phyloP scores from a whole-genome alignment of 2,329 filamentous ascomycete genomes.

The Talaromyces amestolkiae region DNA sequence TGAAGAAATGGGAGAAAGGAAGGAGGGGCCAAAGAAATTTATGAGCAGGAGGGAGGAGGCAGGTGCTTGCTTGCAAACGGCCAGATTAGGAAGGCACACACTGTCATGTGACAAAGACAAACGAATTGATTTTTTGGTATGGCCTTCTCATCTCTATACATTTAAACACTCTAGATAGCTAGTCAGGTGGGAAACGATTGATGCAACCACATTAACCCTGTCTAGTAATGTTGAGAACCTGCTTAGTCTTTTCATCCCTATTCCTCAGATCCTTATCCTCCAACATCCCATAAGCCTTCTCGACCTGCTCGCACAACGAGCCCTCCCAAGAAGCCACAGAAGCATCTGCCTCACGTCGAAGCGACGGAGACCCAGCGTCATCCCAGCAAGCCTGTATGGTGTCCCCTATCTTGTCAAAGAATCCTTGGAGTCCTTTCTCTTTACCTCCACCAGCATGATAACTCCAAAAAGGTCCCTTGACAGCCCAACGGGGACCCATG shows the following conservation, averaged over 20 bases:
- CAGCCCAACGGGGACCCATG: slow-evolving; percentile 56
- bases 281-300: slow-evolving; percentile 20
- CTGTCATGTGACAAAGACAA: slow-evolving; percentile 10
- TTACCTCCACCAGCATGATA: slow-evolving; percentile 58
- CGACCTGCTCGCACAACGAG: slow-evolving; percentile 15
- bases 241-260: slow-evolving; percentile 21
- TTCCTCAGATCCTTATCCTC: slow-evolving; percentile 16
- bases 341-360: slow-evolving; percentile 40
- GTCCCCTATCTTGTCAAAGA: slow-evolving; percentile 56
- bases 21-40: not conserved
- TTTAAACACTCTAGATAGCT: not conserved
- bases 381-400: slow-evolving; percentile 57
- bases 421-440: slow-evolving; percentile 50
- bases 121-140: not conserved
- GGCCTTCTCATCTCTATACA: not conserved
- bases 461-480: slow-evolving; percentile 57
- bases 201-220: not conserved
- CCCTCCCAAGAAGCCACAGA: slow-evolving; percentile 10
- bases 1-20: not conserved
- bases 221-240: slow-evolving; percentile 19
- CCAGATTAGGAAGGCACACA: slow-evolving; percentile 12
- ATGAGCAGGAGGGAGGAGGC: not conserved
- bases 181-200: too few species aligned
- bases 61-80: slow-evolving; percentile 2
- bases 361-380: slow-evolving; percentile 41